Evolutionary conservation across 73 alveolate species (phyloP), one percentile per base, ranked within the genome.

Genomic region (Paramecium tetraurelia): DNA sequence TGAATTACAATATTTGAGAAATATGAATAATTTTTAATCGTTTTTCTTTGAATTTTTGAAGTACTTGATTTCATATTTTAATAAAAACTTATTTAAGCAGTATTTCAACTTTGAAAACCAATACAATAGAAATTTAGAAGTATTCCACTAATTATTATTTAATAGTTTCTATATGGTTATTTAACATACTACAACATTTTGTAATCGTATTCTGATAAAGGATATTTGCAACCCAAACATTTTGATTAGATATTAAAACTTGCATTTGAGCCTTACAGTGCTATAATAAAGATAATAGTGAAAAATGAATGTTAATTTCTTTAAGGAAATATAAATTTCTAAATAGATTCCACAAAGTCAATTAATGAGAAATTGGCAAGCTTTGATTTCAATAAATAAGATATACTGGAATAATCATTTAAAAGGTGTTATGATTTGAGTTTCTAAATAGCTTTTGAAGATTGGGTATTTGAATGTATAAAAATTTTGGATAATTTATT

Each of bases 391-490:
- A 38, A 75, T n/a, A 38, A n/a, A 14, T 75, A 75, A 41, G 87
- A 75, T 35, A 41, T 75, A 21, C 11, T 75, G n/a, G 87, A 75
- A 38, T 41, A 75, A 33, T 75, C 87, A 35, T 75, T 75, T 38
- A 75, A 75, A 41, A 75, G 87, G 38, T 35, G 40, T 44, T 41
- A 22, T 22, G 90, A 80, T 80, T 80, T 80, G 21, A 80, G 76
- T 41, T 80, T 80, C n/a, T 46, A 80, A 18, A 44, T 80, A 44
- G 90, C 76, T 1, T 80, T 44, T 80, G 90, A 80, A 80, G 76
- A 80, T 46, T 80, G 90, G 76, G 24, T 80, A 10, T 80, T 44
- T 35, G 90, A 80, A 43, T 41, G 44, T 22, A 44, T 80, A 4
- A 43, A 48, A 20, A 80, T 46, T 14, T 16, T 80, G 24, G 90